Conservation (phyloP, 1,139 yeast genomes). For the Sugiyamaella xylanicola region DNA sequence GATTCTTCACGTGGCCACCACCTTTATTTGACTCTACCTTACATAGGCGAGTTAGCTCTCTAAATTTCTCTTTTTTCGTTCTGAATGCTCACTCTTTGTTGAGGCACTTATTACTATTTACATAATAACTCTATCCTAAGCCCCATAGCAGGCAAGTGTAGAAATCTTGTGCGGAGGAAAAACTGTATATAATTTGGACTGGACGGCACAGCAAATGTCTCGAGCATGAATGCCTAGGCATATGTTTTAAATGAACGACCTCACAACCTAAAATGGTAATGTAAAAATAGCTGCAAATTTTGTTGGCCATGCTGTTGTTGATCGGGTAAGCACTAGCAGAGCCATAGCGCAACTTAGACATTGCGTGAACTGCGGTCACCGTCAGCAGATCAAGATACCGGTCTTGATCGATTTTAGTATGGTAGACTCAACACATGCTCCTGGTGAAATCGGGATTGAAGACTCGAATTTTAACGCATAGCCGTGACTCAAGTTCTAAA, state of each 20-base stretch:
- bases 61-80: too few relatives aligned
- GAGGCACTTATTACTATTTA: too few relatives aligned
- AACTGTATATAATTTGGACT: neutral
- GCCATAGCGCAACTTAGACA: constrained; percentile 5
- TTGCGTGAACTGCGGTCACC: neutral
- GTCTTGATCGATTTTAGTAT: neutral
- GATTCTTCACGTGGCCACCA: neutral
- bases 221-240: neutral
- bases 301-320: neutral
- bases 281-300: neutral
- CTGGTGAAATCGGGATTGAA: neutral
- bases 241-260: neutral
- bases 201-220: neutral
- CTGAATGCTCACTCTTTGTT: too few relatives aligned
- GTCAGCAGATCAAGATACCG: neutral
- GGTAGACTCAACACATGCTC: neutral
- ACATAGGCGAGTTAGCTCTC: constrained; percentile 2
- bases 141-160: neutral
- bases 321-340: constrained; percentile 7
- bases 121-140: too few relatives aligned
- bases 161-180: neutral
- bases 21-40: constrained; percentile 4
- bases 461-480: neutral
- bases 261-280: neutral
- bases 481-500: neutral